Conservation (phyloP, 805 yeast genomes). For the Starmerella potacharoeniae region DNA sequence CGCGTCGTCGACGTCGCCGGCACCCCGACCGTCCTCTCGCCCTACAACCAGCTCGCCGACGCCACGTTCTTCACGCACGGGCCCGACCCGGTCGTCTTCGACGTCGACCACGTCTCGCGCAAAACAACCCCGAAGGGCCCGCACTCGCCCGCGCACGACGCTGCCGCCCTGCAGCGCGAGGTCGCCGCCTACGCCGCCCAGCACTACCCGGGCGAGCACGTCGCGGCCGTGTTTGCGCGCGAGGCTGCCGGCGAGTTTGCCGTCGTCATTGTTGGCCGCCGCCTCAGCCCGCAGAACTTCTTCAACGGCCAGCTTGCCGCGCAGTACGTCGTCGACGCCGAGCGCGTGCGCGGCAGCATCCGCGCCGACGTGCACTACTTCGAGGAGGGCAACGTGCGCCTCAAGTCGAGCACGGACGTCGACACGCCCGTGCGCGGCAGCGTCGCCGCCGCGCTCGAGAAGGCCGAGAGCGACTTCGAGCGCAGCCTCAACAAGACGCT, state of each 20-base stretch:
- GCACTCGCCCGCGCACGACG: constrained; percentile 7
- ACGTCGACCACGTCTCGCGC: constrained; percentile 24
- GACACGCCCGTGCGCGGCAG: constrained; percentile 5
- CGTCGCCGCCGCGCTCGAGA: constrained; percentile 29
- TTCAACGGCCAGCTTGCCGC: constrained; percentile 88
- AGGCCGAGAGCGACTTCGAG: constrained; percentile 51
- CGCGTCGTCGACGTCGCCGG: constrained; percentile 21
- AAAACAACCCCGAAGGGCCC: constrained; percentile 12
- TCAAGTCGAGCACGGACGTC: constrained; percentile 38
- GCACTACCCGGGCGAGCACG: constrained; percentile 41
- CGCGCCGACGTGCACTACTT: constrained; percentile 75
- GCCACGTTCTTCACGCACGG: constrained; percentile 24
- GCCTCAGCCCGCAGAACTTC: constrained; percentile 61
- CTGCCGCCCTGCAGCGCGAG: constrained; percentile 16
- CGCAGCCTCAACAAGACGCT: constrained; percentile 50
- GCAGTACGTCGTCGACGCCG: constrained; percentile 37
- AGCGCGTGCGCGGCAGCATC: constrained; percentile 42
- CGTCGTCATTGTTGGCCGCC: constrained; percentile 58
- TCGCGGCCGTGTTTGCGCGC: constrained; percentile 36
- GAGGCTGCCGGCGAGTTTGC: constrained; percentile 23
- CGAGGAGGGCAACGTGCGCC: constrained; percentile 90
- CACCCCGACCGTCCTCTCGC: constrained; percentile 16
- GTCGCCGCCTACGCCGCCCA: constrained; percentile 45
- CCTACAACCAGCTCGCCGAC: constrained; percentile 18
- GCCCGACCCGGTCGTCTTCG: constrained; percentile 22